Conservation (phyloP, 208 protist species). For the Wallacemonas sp. region DNA sequence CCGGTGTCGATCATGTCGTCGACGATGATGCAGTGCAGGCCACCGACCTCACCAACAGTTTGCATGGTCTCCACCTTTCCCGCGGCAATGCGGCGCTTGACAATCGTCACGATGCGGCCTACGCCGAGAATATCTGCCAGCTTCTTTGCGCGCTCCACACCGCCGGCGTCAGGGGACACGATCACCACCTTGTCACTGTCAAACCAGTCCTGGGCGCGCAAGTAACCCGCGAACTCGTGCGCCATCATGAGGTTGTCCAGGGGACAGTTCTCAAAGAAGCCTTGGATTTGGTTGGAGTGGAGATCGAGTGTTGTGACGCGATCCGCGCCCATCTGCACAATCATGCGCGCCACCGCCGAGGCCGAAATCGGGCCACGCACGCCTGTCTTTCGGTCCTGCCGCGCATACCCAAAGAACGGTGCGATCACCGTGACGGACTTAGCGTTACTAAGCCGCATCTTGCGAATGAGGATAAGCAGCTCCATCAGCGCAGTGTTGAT, state of each 20-base stretch:
- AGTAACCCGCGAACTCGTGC: constrained; percentile 80
- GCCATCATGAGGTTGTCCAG: constrained; percentile 91
- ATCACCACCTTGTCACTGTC: constrained; percentile 78
- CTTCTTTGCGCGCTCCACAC: constrained; percentile 90
- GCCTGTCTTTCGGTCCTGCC: constrained; percentile 94
- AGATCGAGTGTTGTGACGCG: constrained; percentile 94
- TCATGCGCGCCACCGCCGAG: constrained; percentile 89
- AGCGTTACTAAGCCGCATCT: constrained; percentile 87
- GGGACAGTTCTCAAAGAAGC: constrained; percentile 94
- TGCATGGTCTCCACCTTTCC: constrained; percentile 88
- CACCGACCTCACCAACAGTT: constrained; percentile 93
- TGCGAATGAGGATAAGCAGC: constrained; percentile 91
- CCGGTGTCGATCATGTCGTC: constrained; percentile 98
- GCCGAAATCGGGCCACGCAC: constrained; percentile 94
- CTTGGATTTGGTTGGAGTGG: constrained; percentile 95
- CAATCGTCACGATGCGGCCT: constrained; percentile 93
- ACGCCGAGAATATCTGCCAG: constrained; percentile 89
- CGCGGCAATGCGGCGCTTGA: constrained; percentile 86
- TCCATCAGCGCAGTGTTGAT: constrained; percentile 97
- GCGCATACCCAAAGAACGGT: constrained; percentile 94
- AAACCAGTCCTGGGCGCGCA: constrained; percentile 73
- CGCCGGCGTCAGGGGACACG: constrained; percentile 96
- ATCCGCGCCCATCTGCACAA: constrained; percentile 89
- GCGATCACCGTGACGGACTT: constrained; percentile 91
- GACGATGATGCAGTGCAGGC: constrained; percentile 92